Conservation (phyloP, 2,329 filamentous ascomycete species). For the Alternaria metachromatica region DNA sequence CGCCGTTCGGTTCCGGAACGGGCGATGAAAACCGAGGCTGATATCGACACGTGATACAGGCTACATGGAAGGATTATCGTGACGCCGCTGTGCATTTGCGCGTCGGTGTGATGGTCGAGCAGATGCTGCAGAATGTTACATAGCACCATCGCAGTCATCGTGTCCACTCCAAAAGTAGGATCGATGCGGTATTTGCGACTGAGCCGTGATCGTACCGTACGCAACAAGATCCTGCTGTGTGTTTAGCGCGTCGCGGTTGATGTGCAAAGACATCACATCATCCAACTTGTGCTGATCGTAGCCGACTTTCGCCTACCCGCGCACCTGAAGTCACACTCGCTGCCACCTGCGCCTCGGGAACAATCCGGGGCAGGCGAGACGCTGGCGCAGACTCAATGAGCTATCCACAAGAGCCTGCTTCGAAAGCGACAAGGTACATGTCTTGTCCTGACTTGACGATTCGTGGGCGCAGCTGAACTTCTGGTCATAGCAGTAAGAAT, state of each 20-base stretch:
- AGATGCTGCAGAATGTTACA: slow-evolving; percentile 3
- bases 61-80: not conserved
- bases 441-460: not conserved
- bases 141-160: slow-evolving; percentile 2
- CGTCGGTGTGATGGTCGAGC: slow-evolving; percentile 3
- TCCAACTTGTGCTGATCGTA: slow-evolving; percentile 7
- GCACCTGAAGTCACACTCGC: slow-evolving; percentile 3
- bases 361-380: slow-evolving; percentile 15
- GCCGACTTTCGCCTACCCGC: not conserved
- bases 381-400: not conserved
- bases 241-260: slow-evolving; percentile 1
- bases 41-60: not conserved
- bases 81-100: not conserved
- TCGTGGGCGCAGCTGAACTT: slow-evolving; percentile 9
- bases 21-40: not conserved
- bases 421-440: not conserved
- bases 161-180: not conserved
- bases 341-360: slow-evolving; percentile 7
- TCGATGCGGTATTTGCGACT: not conserved
- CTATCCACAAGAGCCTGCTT: not conserved
- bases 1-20: not conserved
- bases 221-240: slow-evolving; percentile 5
- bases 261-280: slow-evolving; percentile 2
- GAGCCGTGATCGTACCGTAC: not conserved
- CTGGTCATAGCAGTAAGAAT: slow-evolving; percentile 12